Evolutionary conservation across 2,329 filamentous ascomycete species (phyloP).

Genomic region (Exserohilum rostratum): DNA sequence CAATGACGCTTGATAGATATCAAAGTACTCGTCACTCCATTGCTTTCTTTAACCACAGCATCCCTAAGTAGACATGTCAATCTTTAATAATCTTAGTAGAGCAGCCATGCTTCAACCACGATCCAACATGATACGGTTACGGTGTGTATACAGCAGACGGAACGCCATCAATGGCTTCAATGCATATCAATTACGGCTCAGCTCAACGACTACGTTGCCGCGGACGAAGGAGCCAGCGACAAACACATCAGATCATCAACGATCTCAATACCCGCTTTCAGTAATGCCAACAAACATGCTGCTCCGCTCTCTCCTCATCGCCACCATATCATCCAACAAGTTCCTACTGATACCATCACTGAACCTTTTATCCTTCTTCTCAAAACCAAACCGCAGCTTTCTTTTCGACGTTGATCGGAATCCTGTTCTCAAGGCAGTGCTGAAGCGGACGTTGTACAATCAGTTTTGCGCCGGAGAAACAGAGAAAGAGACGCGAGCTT

Average conservation of each 20-base stretch:
- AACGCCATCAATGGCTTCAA: slow-evolving; percentile 1
- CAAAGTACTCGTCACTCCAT: not conserved
- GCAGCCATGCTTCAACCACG: slow-evolving; percentile 17
- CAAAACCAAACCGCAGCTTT: slow-evolving; percentile 44
- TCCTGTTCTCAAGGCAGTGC: slow-evolving; percentile 69
- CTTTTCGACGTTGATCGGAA: slow-evolving; percentile 72
- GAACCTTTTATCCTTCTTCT: slow-evolving; percentile 49
- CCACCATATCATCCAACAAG: slow-evolving; percentile 56
- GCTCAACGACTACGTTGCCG: slow-evolving; percentile 22
- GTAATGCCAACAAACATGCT: slow-evolving; percentile 38
- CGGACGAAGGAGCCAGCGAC: slow-evolving; percentile 9
- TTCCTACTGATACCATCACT: slow-evolving; percentile 49
- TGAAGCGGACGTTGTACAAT: slow-evolving; percentile 84
- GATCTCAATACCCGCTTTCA: slow-evolving; percentile 26
- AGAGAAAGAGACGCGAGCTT: slow-evolving; percentile 65
- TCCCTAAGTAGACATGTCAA: not conserved
- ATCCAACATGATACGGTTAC: slow-evolving; percentile 4
- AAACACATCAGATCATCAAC: slow-evolving; percentile 14
- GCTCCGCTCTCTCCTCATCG: slow-evolving; percentile 45
- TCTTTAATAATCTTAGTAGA: not conserved
- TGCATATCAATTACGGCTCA: slow-evolving; percentile 13
- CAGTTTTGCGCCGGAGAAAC: slow-evolving; percentile 90
- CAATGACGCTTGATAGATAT: not conserved
- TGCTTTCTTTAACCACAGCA: not conserved
- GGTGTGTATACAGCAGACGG: slow-evolving; percentile 5